Conservation (phyloP, 345 rosid genomes). For the Rhodamnia argentea region DNA sequence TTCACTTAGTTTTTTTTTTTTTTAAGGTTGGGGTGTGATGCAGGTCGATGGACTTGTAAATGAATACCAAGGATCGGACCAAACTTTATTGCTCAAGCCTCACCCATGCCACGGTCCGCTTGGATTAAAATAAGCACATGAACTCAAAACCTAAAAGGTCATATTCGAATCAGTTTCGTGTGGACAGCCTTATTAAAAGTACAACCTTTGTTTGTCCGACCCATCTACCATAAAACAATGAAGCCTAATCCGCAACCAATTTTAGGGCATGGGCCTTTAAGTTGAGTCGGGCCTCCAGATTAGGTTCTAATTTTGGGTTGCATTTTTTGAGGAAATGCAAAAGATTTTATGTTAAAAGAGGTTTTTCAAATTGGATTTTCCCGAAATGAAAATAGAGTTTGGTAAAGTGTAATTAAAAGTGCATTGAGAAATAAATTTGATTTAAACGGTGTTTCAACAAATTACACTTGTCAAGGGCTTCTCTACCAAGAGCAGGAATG, state of each 20-base stretch:
- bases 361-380: not conserved
- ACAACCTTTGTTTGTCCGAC: not conserved
- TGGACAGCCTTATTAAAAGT: not conserved
- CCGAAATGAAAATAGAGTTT: not conserved
- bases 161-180: not conserved
- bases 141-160: not conserved
- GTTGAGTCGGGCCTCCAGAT: not conserved
- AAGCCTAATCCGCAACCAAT: not conserved
- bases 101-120: not conserved
- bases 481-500: not conserved
- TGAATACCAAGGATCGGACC: not conserved
- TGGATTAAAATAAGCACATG: not conserved
- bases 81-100: not conserved
- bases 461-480: not conserved
- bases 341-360: not conserved
- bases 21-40: not conserved
- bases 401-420: not conserved
- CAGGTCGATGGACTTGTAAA: not conserved
- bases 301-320: not conserved
- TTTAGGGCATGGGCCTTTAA: not conserved
- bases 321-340: not conserved
- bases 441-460: not conserved
- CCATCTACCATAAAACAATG: not conserved
- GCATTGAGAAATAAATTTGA: fast-evolving
- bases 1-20: not conserved